A percentile compares a stretch with the other conserved stretches of the same genome.
phyloP scores from a whole-genome alignment of 2,329 filamentous ascomycete species.

The Dothideomycetes sp. region DNA sequence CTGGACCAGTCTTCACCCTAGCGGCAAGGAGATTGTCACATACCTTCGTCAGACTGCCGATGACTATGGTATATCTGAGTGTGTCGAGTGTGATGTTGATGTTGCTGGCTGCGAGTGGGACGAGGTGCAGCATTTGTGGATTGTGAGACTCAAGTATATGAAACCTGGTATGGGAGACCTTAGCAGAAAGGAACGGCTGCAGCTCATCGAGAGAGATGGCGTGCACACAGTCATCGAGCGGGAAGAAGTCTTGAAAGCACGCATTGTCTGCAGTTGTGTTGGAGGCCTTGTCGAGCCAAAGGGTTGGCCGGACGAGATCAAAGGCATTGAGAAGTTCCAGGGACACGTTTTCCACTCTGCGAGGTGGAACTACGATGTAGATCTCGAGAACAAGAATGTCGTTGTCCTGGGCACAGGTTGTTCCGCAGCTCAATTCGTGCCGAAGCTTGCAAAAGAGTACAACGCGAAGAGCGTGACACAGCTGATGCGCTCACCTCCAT shows the following conservation, averaged over 20 bases:
- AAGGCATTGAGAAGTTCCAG: slow-evolving; percentile 29
- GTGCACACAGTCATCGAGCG: slow-evolving; percentile 36
- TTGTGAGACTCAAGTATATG: slow-evolving; percentile 40
- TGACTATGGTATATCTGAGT: slow-evolving; percentile 32
- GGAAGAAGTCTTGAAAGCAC: slow-evolving; percentile 41
- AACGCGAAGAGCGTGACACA: slow-evolving; percentile 48
- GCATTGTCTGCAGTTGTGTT: slow-evolving; percentile 44
- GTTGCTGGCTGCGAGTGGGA: slow-evolving; percentile 43
- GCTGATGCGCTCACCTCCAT: slow-evolving; percentile 47
- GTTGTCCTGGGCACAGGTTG: slow-evolving; percentile 30
- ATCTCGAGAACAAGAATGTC: slow-evolving; percentile 7
- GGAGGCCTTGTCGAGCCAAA: slow-evolving; percentile 47
- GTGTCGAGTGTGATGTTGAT: slow-evolving; percentile 40
- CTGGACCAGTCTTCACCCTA: slow-evolving; percentile 40
- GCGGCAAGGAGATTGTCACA: slow-evolving; percentile 38
- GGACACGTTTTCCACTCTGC: slow-evolving; percentile 9
- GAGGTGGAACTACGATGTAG: slow-evolving; percentile 6
- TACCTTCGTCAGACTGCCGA: slow-evolving; percentile 27
- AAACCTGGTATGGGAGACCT: slow-evolving; percentile 44
- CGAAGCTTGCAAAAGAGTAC: slow-evolving; percentile 35
- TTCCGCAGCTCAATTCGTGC: slow-evolving; percentile 46
- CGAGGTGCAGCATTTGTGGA: slow-evolving; percentile 43
- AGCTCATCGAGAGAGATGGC: slow-evolving; percentile 33
- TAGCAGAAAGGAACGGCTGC: slow-evolving; percentile 34
- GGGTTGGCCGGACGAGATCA: slow-evolving; percentile 37